These are phyloP conservation scores for Alternaria hordeiaustralica DNA, from an alignment of 2,329 filamentous ascomycete species.

Conservation along the genomic window DNA sequence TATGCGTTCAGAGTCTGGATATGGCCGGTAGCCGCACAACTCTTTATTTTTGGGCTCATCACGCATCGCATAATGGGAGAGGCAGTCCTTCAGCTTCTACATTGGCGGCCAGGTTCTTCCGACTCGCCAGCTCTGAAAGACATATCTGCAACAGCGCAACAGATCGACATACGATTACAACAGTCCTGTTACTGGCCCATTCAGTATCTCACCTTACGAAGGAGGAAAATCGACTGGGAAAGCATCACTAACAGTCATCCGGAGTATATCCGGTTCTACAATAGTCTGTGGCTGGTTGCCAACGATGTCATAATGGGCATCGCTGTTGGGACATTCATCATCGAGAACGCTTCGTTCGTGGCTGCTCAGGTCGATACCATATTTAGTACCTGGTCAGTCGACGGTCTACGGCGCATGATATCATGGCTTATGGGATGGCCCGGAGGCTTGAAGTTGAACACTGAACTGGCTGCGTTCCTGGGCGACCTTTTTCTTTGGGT, in stretches of 20 bases:
- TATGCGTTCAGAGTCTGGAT: conserved; percentile 75
- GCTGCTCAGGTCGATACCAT: conserved; percentile 78
- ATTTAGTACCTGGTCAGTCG: conserved; percentile 82
- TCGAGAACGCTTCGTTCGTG: conserved; percentile 89
- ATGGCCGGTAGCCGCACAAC: conserved; percentile 73
- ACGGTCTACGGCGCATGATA: conserved; percentile 86
- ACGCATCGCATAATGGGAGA: conserved; percentile 83
- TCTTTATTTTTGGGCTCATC: conserved; percentile 80
- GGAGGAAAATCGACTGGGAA: conserved; percentile 89
- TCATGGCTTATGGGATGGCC: conserved; percentile 91
- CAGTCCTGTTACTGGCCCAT: conserved; percentile 99
- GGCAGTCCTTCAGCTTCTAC: conserved; percentile 75
- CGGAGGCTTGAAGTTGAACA: conserved; percentile 93
- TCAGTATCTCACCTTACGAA: conserved; percentile 90
- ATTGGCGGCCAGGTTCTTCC: conserved; percentile 77
- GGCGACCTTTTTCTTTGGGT: conserved; percentile 98
- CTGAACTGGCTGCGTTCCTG: conserved; percentile 88
- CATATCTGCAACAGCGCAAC: conserved; percentile 93
- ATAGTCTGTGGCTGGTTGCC: conserved; percentile 96
- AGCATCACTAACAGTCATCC: conserved; percentile 95
- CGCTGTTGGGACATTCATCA: conserved; percentile 93
- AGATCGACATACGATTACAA: conserved; percentile 94
- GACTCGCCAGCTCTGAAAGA: conserved; percentile 89
- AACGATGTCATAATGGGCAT: conserved; percentile 99
- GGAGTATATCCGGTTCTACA: conserved; percentile 99